Evolutionary conservation across 441 rosid genomes (phyloP), one percentile per base, ranked within the genome.

Genomic region (Dalechampia spathulata): DNA sequence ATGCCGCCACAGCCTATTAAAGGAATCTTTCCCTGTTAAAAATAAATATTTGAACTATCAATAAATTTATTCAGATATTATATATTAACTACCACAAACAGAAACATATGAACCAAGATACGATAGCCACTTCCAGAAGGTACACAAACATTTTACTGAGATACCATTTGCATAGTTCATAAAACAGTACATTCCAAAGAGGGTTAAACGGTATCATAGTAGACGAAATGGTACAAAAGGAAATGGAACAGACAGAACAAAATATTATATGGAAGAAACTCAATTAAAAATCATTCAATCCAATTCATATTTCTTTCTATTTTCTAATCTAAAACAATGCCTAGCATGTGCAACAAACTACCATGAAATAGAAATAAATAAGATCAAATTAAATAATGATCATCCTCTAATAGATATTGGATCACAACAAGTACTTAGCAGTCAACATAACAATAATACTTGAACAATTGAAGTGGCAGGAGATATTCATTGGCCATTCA

Each of bases 1-100:
- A 89, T 68, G 54, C 99, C 99, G n/a, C 99, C 99, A 21, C 96
- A 86, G 41, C 92, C 99, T 56, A 92, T 87, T 55, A 89, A 64
- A 61, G 96, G 95, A 73, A 92, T 79, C 75, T 85, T 89, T 66
- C 99, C 99, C 99, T 92, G 79, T 40, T 15, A 66, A 60, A 57
- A 34, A 53, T 25, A 49, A 52, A 50, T 8, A 47, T 40, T 17
- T 26, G 34, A n/a, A 39, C 2, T 13, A 55, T 65, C 52, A 64
- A 45, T 51, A 20, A 59, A 63, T 42, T 26, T 27, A 34, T 22
- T 36, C 45, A 19, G 22, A 26, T 15, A 52, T 17, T 38, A 40
- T 58, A 27, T 20, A 47, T 49, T 30, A 51, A 65, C 44, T 13
- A 36, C 43, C 20, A 26, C 32, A 41, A 27, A 11, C 25, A 6